These are phyloP conservation scores for Globisporangium cederbergense DNA, from an alignment of 352 stramenopile species.

Conservation along the genomic window DNA sequence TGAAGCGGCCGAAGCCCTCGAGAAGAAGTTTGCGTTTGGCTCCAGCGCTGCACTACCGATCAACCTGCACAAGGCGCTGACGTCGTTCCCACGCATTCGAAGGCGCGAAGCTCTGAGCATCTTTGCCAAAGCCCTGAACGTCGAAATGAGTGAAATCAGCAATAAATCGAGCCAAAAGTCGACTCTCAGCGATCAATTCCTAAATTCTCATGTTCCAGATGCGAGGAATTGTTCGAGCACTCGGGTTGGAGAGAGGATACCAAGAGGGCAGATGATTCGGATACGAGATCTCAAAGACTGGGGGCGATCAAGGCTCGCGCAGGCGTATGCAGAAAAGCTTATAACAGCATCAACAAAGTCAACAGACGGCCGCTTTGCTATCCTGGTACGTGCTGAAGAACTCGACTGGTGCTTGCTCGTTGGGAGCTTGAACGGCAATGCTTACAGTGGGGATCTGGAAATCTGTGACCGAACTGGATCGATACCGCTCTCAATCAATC, in stretches of 20 bases:
- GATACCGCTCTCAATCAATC: conserved; percentile 11
- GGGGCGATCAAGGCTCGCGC: background rate
- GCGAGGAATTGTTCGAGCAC: conserved; percentile 10
- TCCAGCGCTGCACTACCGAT: background rate
- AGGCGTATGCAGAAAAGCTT: background rate
- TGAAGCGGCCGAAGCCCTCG: conserved; percentile 13
- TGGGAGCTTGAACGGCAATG: conserved; percentile 31
- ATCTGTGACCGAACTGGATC: conserved; percentile 43
- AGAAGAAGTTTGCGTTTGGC: conserved; percentile 14
- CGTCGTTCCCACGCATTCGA: conserved; percentile 9
- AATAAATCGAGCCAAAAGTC: background rate
- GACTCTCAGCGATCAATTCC: conserved; percentile 13
- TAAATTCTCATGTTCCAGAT: conserved; percentile 4
- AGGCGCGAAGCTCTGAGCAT: conserved; percentile 10
- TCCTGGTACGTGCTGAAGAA: conserved; percentile 18
- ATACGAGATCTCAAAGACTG: conserved; percentile 12
- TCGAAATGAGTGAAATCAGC: background rate
- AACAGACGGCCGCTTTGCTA: background rate
- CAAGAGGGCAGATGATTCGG: background rate
- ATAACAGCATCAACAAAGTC: background rate
- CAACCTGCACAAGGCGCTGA: background rate
- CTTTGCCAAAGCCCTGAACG: background rate
- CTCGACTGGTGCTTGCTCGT: conserved; percentile 38
- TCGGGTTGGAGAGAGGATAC: background rate
- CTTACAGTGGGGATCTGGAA: conserved; percentile 34